Conservation (phyloP, 2,329 filamentous ascomycete genomes). For the Beauveria asiatica region DNA sequence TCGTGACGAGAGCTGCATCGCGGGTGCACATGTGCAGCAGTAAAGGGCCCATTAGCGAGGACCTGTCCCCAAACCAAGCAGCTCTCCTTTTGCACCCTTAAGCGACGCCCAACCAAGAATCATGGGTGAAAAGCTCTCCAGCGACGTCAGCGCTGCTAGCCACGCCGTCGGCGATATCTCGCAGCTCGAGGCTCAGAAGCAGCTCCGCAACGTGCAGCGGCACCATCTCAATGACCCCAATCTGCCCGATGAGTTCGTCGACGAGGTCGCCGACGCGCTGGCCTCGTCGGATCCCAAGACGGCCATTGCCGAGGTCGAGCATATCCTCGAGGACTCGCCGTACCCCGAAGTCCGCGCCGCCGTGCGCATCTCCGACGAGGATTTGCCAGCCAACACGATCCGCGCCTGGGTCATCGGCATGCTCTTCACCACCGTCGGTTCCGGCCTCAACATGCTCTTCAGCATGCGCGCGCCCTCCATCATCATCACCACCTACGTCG, state of each 20-base stretch:
- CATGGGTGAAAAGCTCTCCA: slow-evolving; percentile 3
- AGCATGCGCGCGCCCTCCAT: slow-evolving; percentile 36
- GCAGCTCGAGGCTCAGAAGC: slow-evolving; percentile 5
- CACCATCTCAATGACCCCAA: slow-evolving; percentile 39
- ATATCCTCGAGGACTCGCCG: slow-evolving; percentile 11
- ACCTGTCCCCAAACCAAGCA: not conserved
- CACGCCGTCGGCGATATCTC: not conserved
- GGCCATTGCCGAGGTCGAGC: slow-evolving; percentile 82
- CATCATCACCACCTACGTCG: slow-evolving; percentile 36
- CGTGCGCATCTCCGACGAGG: slow-evolving; percentile 10
- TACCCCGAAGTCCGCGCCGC: slow-evolving; percentile 11
- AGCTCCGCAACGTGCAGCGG: slow-evolving; percentile 30
- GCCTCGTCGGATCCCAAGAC: slow-evolving; percentile 42
- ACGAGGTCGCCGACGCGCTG: slow-evolving; percentile 44
- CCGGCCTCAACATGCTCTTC: slow-evolving; percentile 39
- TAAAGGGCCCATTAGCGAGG: not conserved
- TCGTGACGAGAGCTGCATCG: not conserved
- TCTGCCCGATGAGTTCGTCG: slow-evolving; percentile 44
- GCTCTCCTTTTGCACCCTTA: not conserved
- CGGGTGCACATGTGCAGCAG: not conserved
- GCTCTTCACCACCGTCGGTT: slow-evolving; percentile 36
- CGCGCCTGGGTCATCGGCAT: slow-evolving; percentile 35
- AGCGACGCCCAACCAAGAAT: not conserved
- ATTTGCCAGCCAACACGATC: slow-evolving; percentile 26
- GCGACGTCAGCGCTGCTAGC: not conserved